These are phyloP conservation scores for Striga hermonthica DNA, from an alignment of 305 asterid species.

Conservation along the genomic window DNA sequence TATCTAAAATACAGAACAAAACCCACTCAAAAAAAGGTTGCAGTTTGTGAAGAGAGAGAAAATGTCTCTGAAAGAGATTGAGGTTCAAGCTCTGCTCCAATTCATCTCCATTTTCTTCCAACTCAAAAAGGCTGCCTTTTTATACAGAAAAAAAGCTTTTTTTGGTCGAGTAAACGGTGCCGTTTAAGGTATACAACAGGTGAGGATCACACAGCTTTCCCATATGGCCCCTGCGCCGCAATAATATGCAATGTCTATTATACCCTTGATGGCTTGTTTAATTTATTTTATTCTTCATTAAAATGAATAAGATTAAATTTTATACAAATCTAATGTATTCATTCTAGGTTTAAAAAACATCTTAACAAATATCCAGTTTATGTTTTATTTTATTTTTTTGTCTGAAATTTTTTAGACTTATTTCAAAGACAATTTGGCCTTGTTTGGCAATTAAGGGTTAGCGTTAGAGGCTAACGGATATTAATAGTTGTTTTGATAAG, in stretches of 20 bases:
- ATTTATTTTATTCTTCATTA: too few species aligned
- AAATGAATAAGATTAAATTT: too few species aligned
- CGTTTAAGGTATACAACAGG: conserved; percentile 26
- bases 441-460: too few species aligned
- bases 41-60: conserved; percentile 15
- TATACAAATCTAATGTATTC: too few species aligned
- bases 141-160: conserved; percentile 30
- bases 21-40: background rate
- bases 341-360: too few species aligned
- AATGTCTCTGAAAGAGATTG: conserved; percentile 21
- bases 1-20: background rate
- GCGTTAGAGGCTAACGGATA: too few species aligned
- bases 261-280: too few species aligned
- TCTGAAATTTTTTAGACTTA: too few species aligned
- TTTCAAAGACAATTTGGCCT: too few species aligned
- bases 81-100: conserved; percentile 18
- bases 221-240: conserved; percentile 38
- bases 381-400: too few species aligned
- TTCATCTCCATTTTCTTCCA: conserved; percentile 16
- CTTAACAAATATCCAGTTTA: too few species aligned
- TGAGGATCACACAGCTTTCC: conserved; percentile 33
- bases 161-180: conserved; percentile 33
- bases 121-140: conserved; percentile 32
- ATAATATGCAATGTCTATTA: background rate
- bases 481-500: too few species aligned